Evolutionary conservation across 768 basidiomycete species (phyloP).

Genomic region (Mycena olivaceomarginata): DNA sequence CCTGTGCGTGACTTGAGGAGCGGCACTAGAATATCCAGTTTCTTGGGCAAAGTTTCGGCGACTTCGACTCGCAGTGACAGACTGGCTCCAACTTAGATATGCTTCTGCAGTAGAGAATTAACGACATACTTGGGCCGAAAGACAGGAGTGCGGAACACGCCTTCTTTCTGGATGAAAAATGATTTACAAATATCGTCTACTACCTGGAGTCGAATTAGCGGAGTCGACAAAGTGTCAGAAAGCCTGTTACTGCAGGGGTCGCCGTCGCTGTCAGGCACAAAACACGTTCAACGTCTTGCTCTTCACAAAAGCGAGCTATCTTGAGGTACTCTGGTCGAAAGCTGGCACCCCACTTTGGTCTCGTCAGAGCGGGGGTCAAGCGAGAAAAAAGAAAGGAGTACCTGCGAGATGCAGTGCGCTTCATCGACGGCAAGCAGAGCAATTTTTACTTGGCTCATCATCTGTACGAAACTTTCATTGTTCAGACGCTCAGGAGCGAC

Average conservation of each 20-base stretch:
- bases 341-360: slow-evolving; percentile 61
- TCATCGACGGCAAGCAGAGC: slow-evolving; percentile 70
- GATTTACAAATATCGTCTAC: slow-evolving; percentile 65
- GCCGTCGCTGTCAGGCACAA: slow-evolving; percentile 55
- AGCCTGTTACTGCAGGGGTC: not conserved
- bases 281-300: slow-evolving; percentile 65
- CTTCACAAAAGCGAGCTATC: slow-evolving; percentile 68
- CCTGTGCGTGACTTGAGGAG: slow-evolving; percentile 59
- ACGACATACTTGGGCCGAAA: slow-evolving; percentile 65
- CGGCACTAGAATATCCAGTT: slow-evolving; percentile 59
- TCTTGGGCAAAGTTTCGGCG: slow-evolving; percentile 55
- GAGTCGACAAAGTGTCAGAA: not conserved
- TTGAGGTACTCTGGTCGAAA: slow-evolving; percentile 62
- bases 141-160: slow-evolving; percentile 66
- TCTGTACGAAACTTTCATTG: slow-evolving; percentile 65
- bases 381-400: slow-evolving; percentile 31
- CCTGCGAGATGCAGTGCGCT: slow-evolving; percentile 68
- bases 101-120: not conserved
- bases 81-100: slow-evolving; percentile 46
- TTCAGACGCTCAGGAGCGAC: slow-evolving; percentile 70
- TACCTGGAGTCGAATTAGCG: slow-evolving; percentile 46
- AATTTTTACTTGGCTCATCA: slow-evolving; percentile 65
- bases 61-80: slow-evolving; percentile 59
- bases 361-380: not conserved
- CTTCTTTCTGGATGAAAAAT: slow-evolving; percentile 62